These are phyloP conservation scores for Singerocomus inundabilis DNA, from an alignment of 1,284 basidiomycete species.

Conservation along the genomic window DNA sequence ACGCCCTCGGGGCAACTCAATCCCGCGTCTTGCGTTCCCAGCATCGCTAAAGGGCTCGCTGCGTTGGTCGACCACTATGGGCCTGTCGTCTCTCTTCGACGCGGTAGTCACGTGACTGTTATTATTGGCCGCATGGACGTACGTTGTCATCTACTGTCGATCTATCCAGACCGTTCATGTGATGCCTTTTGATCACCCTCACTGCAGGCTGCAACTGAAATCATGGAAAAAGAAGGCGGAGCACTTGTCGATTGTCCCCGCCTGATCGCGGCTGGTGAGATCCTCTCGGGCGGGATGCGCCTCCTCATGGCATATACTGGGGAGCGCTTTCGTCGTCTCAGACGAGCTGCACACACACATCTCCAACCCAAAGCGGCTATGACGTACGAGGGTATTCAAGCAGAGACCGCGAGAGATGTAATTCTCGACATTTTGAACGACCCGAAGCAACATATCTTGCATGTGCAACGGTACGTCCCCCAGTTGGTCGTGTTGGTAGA, in stretches of 20 bases:
- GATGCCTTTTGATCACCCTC: background rate
- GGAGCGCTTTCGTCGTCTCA: conserved; percentile 30
- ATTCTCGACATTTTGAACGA: conserved; percentile 40
- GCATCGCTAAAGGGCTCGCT: no score
- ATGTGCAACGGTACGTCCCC: conserved; percentile 30
- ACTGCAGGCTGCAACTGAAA: conserved; percentile 33
- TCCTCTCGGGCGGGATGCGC: conserved; percentile 32
- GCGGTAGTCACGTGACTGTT: conserved; percentile 28
- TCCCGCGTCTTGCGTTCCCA: conserved; percentile 4
- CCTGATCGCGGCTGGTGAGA: conserved; percentile 30
- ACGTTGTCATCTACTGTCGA: background rate
- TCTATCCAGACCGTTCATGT: no score
- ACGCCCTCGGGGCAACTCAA: background rate
- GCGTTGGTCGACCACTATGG: conserved; percentile 32
- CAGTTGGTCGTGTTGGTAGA: background rate
- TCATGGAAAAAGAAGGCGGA: conserved; percentile 40
- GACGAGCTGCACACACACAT: conserved; percentile 39
- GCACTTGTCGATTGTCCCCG: conserved; percentile 35
- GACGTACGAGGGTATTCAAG: conserved; percentile 37
- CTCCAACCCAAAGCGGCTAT: conserved; percentile 37
- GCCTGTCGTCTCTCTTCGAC: conserved; percentile 33
- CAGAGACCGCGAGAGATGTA: conserved; percentile 34
- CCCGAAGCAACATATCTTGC: conserved; percentile 35
- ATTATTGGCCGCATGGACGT: conserved; percentile 35
- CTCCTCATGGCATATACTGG: conserved; percentile 25